Evolutionary conservation across 2,329 filamentous ascomycete species (phyloP).

Genomic region (Sarocladium strictum): DNA sequence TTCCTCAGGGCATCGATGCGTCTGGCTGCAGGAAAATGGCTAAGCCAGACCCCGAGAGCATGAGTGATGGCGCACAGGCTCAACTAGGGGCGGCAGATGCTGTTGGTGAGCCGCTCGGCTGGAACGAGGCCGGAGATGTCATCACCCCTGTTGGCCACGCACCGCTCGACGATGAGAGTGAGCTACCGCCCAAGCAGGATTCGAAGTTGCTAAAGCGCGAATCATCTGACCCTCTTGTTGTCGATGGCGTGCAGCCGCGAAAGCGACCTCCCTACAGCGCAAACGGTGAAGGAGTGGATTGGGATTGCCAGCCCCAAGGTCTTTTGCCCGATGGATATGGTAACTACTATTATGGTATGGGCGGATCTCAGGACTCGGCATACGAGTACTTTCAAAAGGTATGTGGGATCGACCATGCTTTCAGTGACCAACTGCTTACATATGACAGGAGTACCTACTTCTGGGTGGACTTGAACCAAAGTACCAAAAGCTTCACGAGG

Average conservation of each 20-base stretch:
- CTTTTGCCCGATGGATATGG: conserved; percentile 43
- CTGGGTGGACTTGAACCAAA: conserved; percentile 68
- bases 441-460: conserved; percentile 52
- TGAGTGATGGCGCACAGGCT: conserved; percentile 29
- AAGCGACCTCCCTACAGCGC: conserved; percentile 24
- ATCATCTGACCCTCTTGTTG: not conserved
- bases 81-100: conserved; percentile 27
- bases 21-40: conserved; percentile 67
- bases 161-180: conserved; percentile 8
- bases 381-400: conserved; percentile 65
- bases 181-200: not conserved
- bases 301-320: conserved; percentile 54
- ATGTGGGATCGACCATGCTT: conserved; percentile 19
- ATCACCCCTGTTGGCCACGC: conserved; percentile 5
- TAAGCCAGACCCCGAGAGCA: conserved; percentile 19
- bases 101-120: conserved; percentile 22
- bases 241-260: conserved; percentile 1
- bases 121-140: conserved; percentile 11
- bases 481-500: conserved; percentile 68
- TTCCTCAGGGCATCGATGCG: conserved; percentile 71
- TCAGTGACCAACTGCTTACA: not conserved
- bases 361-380: conserved; percentile 62
- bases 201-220: not conserved
- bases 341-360: conserved; percentile 50
- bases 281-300: conserved; percentile 27